A percentile compares a stretch with the other conserved stretches of the same genome.
phyloP scores from a whole-genome alignment of 345 rosid genomes.

The Orychophragmus violaceus region DNA sequence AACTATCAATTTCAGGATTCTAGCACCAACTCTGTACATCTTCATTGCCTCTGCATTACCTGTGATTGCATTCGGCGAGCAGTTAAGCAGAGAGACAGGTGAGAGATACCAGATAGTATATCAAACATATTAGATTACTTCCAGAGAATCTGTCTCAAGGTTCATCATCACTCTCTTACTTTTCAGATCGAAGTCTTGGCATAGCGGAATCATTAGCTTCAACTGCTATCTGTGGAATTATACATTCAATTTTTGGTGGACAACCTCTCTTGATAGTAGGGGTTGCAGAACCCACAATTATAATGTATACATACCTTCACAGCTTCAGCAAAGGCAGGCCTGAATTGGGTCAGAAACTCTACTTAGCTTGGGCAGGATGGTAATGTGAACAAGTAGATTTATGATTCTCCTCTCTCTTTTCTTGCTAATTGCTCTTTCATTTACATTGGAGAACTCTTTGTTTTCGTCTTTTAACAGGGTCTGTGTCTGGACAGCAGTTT shows the following conservation, averaged over 20 bases:
- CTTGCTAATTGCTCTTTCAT: conserved; percentile 5
- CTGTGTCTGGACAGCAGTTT: conserved; percentile 76
- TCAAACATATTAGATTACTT: not conserved
- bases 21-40: conserved; percentile 62
- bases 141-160: not conserved
- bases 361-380: conserved; percentile 93
- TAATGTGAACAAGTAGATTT: conserved; percentile 1
- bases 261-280: conserved; percentile 79
- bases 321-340: conserved; percentile 56
- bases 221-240: conserved; percentile 53
- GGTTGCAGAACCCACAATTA: conserved; percentile 81
- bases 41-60: conserved; percentile 73
- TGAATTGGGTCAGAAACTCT: conserved; percentile 56
- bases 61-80: conserved; percentile 66
- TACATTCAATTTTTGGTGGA: conserved; percentile 65
- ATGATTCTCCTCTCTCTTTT: not conserved
- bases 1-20: conserved; percentile 32
- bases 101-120: not conserved
- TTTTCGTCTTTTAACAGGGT: conserved; percentile 62
- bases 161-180: not conserved
- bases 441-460: not conserved
- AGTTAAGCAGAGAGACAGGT: conserved; percentile 60
- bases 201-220: conserved; percentile 55
- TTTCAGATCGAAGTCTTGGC: conserved; percentile 54
- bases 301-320: conserved; percentile 72